Base-by-base conservation (phyloP, 2,329 filamentous ascomycete genomes). In the Pestalotiopsis sp. region DNA sequence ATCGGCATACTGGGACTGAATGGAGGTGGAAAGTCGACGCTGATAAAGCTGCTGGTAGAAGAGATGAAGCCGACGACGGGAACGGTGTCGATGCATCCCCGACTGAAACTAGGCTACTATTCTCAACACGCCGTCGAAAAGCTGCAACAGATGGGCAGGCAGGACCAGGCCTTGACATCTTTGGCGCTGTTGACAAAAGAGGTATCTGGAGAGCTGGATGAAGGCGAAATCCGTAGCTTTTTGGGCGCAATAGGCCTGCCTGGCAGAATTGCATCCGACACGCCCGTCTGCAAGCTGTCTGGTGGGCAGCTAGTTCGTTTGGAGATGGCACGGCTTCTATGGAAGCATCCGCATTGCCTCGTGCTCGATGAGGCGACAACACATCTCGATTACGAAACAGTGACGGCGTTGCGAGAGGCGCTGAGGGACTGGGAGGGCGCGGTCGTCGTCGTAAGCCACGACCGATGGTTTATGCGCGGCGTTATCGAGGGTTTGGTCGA, bases 281-380 rank as follows among this genome's bases (percentile, higher is more conserved):
- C 94, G 0, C 91, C 93, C 0, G 79, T 97, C 0, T 79, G 81
- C n/a, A 88, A 90, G 75, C 84, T 97, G 0, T 95, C 92, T 0
- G 93, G 93, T 56, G 94, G 93, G 0, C 94, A 97, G 79, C 86
- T 93, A 25, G 91, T 92, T 63, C 81, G 87, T 20, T 82, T 83
- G 66, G 90, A 91, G 70, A 82, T 95, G 64, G 92, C 92, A 1
- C 86, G 88, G 62, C 80, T 94, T n/a, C 81, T 95, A 45, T 91
- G 90, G 85, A 82, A 82, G 56, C 83, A 87, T 3, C 92, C 92
- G 23, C 92, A 95, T 72, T 86, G 93, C 68, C 84, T 95, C 2
- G 85, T 95, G 5, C 85, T 95, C 7, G 93, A 95, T 76, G 94
- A 94, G 78, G 91, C 94, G 27, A 96, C 93, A 6, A 95, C 93